Evolutionary conservation across 2,329 filamentous ascomycete species (phyloP).

Genomic region (Xylaria sp.): DNA sequence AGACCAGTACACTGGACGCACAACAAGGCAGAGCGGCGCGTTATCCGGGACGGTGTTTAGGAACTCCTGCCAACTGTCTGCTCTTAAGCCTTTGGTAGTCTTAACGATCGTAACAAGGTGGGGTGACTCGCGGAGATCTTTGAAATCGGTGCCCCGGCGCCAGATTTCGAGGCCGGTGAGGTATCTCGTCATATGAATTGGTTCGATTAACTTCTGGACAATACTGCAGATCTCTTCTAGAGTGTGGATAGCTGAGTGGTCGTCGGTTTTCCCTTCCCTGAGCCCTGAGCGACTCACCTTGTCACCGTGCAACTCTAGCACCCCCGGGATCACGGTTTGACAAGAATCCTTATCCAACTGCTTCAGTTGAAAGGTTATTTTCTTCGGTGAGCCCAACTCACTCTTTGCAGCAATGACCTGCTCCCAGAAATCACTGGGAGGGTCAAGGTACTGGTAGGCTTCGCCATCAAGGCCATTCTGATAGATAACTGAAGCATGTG

Average conservation of each 20-base stretch:
- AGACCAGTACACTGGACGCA: constrained; percentile 37
- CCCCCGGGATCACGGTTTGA: constrained; percentile 22
- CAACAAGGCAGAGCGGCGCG: constrained; percentile 33
- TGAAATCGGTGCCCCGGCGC: constrained; percentile 36
- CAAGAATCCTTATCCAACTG: background rate
- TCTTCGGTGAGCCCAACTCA: background rate
- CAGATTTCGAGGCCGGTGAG: constrained; percentile 40
- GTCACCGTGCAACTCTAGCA: background rate
- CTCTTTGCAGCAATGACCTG: constrained; percentile 3
- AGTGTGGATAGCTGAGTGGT: background rate
- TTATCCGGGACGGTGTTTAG: background rate
- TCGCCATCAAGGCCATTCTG: background rate
- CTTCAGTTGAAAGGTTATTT: constrained; percentile 19
- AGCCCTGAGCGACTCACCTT: background rate
- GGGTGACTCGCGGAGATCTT: constrained; percentile 13
- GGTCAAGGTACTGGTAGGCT: constrained; percentile 33
- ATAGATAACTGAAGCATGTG: constrained; percentile 28
- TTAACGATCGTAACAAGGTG: constrained; percentile 21
- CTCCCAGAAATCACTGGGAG: constrained; percentile 24
- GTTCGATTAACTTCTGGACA: background rate
- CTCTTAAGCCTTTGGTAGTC: background rate
- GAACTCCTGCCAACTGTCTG: constrained; percentile 20
- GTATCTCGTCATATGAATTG: background rate
- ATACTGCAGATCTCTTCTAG: constrained; percentile 1
- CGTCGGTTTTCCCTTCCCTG: background rate